Percentiles rank a stretch among this genome's conserved stretches.
Conservation (phyloP, 768 basidiomycete genomes). For the Phanerochaete sordida region DNA sequence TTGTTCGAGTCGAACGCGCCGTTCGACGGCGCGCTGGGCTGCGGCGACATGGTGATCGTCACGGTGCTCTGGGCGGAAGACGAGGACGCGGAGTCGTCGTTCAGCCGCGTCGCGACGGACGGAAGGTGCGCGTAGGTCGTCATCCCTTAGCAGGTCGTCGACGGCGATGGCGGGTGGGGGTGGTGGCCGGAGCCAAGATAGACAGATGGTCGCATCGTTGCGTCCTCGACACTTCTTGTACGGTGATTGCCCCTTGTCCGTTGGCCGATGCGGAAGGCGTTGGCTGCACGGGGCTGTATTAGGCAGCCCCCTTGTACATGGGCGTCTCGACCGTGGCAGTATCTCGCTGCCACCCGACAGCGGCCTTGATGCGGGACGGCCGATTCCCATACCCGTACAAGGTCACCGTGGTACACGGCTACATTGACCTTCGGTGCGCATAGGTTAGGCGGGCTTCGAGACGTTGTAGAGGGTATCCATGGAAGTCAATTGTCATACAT, state of each 20-base stretch:
- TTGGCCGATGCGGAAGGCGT: slow-evolving; percentile 6
- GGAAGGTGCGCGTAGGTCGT: neutral
- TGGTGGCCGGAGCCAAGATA: neutral
- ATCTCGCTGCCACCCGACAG: neutral
- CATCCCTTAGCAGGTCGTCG: neutral
- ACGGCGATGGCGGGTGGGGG: neutral
- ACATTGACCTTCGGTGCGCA: neutral
- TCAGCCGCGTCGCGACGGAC: neutral
- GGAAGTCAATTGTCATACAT: neutral
- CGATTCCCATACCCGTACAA: neutral
- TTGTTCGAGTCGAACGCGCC: neutral
- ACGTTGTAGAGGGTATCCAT: neutral
- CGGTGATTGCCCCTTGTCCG: slow-evolving; percentile 2
- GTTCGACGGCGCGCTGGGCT: neutral
- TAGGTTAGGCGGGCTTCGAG: neutral
- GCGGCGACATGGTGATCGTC: neutral
- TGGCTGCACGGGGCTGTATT: neutral
- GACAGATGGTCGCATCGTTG: slow-evolving; percentile 1
- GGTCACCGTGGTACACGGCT: neutral
- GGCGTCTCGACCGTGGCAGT: slow-evolving; percentile 5
- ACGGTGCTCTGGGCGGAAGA: neutral
- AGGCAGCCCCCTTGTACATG: slow-evolving; percentile 11
- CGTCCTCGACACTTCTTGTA: slow-evolving; percentile 1
- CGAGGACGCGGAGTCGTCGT: neutral
- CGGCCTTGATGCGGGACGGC: neutral